These are phyloP conservation scores for Trebouxia sp. DNA, from an alignment of 139 green algal species.

Conservation along the genomic window DNA sequence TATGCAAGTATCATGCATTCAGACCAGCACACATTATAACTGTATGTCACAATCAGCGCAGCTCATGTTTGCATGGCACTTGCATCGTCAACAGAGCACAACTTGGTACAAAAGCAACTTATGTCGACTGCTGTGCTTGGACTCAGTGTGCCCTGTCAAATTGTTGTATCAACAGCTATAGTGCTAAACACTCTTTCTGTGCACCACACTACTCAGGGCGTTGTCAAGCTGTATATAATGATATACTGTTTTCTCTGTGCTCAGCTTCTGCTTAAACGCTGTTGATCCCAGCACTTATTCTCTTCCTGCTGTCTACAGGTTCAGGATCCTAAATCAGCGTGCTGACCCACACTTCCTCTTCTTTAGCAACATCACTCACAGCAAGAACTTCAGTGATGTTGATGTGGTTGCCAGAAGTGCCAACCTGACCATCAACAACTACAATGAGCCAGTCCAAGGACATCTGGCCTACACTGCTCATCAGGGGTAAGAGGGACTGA, in stretches of 20 bases:
- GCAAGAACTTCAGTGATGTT: conserved; percentile 8
- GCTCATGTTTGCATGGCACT: not conserved
- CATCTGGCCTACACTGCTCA: conserved; percentile 8
- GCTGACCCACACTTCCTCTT: conserved; percentile 21
- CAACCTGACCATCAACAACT: not conserved
- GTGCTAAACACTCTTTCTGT: too few species aligned
- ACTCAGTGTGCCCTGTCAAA: not conserved
- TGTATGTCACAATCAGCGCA: not conserved
- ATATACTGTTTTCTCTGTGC: not conserved
- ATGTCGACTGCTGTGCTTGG: not conserved
- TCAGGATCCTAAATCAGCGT: not conserved
- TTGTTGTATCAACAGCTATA: too few species aligned
- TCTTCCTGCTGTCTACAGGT: not conserved
- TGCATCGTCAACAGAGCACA: too few species aligned
- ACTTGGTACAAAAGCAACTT: too few species aligned
- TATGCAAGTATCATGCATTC: too few species aligned
- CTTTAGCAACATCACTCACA: conserved; percentile 4
- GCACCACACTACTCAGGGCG: too few species aligned
- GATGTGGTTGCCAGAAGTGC: not conserved
- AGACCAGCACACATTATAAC: too few species aligned
- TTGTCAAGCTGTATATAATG: too few species aligned
- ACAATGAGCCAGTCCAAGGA: conserved; percentile 13
- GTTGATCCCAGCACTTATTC: not conserved
- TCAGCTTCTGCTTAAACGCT: not conserved
- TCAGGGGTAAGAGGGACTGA: conserved; percentile 13